Evolutionary conservation across 441 rosid genomes (phyloP).

Genomic region (Brassica balearica): DNA sequence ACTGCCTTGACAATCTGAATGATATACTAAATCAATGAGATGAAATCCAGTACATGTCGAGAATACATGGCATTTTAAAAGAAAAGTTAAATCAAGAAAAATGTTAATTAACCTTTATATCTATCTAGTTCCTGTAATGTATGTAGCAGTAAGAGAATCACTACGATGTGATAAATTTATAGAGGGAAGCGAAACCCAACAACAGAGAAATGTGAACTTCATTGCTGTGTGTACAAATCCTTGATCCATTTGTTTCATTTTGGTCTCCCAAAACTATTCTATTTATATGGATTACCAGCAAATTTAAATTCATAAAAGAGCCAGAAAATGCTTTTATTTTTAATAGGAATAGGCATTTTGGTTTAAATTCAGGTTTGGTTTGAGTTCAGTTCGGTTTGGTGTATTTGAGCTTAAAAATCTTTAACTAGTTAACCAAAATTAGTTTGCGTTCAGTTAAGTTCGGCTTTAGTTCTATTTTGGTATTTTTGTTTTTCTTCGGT

Average conservation of each 20-base stretch:
- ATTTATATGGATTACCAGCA: background rate
- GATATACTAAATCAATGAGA: slow-evolving; percentile 12
- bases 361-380: too few species aligned
- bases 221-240: slow-evolving; percentile 61
- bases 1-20: slow-evolving; percentile 61
- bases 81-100: background rate
- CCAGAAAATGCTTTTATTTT: background rate
- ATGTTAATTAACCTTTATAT: slow-evolving; percentile 51
- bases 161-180: background rate
- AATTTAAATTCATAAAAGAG: background rate
- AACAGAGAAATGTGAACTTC: slow-evolving; percentile 43
- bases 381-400: too few species aligned
- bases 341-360: too few species aligned
- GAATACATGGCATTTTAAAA: background rate
- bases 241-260: slow-evolving; percentile 41
- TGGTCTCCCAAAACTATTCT: background rate
- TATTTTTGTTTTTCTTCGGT: too few species aligned
- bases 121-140: slow-evolving; percentile 59
- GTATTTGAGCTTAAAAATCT: too few species aligned
- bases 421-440: too few species aligned
- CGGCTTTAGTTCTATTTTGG: too few species aligned
- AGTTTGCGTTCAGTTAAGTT: too few species aligned
- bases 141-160: slow-evolving; percentile 16
- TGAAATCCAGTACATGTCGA: background rate
- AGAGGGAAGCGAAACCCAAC: background rate